Conservation (phyloP, 83 land plant genomes). For the Picea mariana region DNA sequence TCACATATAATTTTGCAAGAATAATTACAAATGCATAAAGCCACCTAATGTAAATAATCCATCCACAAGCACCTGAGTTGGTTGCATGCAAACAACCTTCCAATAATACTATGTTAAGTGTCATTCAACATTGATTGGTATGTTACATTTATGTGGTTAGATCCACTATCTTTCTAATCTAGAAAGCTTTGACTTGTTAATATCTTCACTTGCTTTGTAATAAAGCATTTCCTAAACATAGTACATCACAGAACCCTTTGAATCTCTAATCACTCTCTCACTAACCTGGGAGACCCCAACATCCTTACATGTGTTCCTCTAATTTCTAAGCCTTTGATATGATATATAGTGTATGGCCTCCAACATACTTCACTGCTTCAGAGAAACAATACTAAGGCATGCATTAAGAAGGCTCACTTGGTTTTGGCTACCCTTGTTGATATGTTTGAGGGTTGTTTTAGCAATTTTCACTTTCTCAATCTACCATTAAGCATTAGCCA, state of each 20-base stretch:
- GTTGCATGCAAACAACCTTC: background rate
- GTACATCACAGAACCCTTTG: slow-evolving; percentile 80
- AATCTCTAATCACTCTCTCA: slow-evolving; percentile 64
- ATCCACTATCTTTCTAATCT: background rate
- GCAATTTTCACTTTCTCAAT: slow-evolving; percentile 39
- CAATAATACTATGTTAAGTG: background rate
- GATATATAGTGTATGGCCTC: slow-evolving; percentile 85
- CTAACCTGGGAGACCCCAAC: slow-evolving; percentile 76
- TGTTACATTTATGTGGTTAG: background rate
- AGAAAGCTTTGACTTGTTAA: background rate
- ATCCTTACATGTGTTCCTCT: slow-evolving; percentile 92
- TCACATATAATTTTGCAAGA: background rate
- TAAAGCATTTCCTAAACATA: slow-evolving; percentile 63
- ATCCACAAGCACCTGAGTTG: background rate
- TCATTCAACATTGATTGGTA: background rate
- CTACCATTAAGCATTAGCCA: slow-evolving; percentile 39
- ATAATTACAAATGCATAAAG: too few species aligned
- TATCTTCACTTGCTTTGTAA: slow-evolving; percentile 32
- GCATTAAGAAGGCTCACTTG: too few species aligned
- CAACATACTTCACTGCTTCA: too few species aligned
- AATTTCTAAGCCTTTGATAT: slow-evolving; percentile 52
- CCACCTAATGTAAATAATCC: background rate
- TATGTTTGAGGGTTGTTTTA: too few species aligned
- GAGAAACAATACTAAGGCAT: too few species aligned
- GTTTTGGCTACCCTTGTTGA: too few species aligned